Conservation (phyloP, 73 alveolate genomes). For the Durusdinium trenchii region DNA sequence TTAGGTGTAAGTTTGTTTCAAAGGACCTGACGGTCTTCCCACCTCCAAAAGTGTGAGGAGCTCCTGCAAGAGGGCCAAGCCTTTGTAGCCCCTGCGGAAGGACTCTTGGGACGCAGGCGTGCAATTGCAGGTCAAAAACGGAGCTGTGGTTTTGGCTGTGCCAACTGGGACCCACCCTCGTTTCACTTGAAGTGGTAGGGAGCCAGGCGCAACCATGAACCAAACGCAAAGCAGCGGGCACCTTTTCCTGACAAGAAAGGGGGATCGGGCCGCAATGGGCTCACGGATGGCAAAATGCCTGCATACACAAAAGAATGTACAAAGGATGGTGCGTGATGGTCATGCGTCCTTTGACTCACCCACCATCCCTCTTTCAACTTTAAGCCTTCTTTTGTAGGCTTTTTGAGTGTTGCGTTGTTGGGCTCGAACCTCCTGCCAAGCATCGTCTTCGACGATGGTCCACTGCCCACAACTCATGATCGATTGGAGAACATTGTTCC, state of each 20-base stretch:
- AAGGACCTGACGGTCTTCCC: too few species aligned
- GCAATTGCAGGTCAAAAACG: too few species aligned
- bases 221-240: not conserved
- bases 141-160: too few species aligned
- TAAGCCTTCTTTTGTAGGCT: not conserved
- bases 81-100: conserved; percentile 91
- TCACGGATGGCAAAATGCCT: too few species aligned
- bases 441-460: not conserved
- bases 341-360: not conserved
- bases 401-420: not conserved
- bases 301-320: too few species aligned
- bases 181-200: not conserved
- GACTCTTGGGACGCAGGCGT: conserved; percentile 81
- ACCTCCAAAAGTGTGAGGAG: not conserved
- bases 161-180: too few species aligned
- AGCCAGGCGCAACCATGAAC: not conserved
- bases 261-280: not conserved
- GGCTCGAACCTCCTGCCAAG: not conserved
- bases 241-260: not conserved
- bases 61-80: conserved; percentile 79
- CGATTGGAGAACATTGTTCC: not conserved
- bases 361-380: not conserved
- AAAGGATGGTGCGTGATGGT: not conserved
- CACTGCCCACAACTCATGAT: not conserved
- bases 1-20: too few species aligned